Base-by-base conservation (phyloP, 202 grass and related monocot genomes). In the Saccharum hybrid region DNA sequence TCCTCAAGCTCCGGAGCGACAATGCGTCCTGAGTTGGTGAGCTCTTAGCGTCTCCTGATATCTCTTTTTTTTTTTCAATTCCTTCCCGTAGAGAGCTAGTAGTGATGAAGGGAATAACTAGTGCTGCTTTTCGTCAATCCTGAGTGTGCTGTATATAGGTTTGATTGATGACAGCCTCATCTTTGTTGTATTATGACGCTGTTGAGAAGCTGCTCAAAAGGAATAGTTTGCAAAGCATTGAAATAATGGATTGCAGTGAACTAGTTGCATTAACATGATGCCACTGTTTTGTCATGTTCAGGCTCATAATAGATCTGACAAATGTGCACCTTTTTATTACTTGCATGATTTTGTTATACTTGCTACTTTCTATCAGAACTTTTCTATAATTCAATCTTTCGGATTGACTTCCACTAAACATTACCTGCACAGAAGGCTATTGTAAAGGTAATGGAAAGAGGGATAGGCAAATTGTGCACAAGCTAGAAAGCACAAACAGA, bases 1-100 rank as follows among this genome's bases (percentile, higher is more conserved):
- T 98, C 76, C 85, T 87, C 73, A 93, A 93, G 75, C 88, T 95
- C n/a, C 86, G 86, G 62, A 88, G 70, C 42, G 75, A 92, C 42
- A 68, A 14, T 30, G 62, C 11, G 19, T 88, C 80, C 75, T 90
- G 88, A 94, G 54, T 66, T 54, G 83, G 86, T 90, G 89, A 87
- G 81, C 84, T 87, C 46, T 45, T 76, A 61, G 69, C 68, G 21
- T 30, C 26, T 23, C 21, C 36, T 71, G 10, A 46, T 59, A 5
- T 38, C 70, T 18, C 77, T 26, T 26, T 6, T 23, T 77, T 10
- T 21, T 84, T 77, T 70, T 82, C 69, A 57, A 46, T 84, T 57
- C 75, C 37, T 80, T 64, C 52, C 13, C 56, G 49, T 81, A 73
- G 66, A 87, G 49, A 49, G 21, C 65, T 28, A 16, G 18, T 86